These are phyloP conservation scores for Tuber calosporum DNA, from an alignment of 495 filamentous ascomycete species.

Conservation along the genomic window DNA sequence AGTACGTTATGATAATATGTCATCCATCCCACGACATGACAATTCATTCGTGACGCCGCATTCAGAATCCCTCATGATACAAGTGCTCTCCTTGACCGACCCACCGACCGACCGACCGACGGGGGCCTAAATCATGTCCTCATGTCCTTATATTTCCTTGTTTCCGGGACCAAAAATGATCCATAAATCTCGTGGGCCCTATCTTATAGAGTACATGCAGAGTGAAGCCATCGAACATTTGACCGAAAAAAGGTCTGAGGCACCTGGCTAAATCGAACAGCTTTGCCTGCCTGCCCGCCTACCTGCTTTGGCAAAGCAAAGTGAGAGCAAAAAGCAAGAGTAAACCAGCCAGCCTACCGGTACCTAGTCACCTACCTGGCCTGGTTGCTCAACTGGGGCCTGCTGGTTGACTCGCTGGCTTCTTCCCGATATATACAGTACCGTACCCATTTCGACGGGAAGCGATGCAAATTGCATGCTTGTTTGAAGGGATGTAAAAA, in stretches of 20 bases:
- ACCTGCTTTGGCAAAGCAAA: too few species aligned
- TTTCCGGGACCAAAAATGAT: not conserved
- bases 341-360: not conserved
- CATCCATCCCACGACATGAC: not conserved
- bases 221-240: conserved; percentile 6
- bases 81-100: not conserved
- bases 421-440: conserved; percentile 5
- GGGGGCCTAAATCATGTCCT: not conserved
- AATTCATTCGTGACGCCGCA: not conserved
- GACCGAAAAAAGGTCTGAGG: conserved; percentile 19
- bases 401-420: not conserved
- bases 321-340: too few species aligned
- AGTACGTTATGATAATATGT: not conserved
- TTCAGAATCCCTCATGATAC: not conserved
- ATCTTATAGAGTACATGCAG: not conserved
- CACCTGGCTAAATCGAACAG: conserved; percentile 30
- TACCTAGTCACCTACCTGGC: not conserved
- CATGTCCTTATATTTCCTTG: conserved; percentile 1
- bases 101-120: not conserved
- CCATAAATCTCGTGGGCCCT: not conserved
- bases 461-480: conserved; percentile 27
- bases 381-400: not conserved
- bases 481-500: conserved; percentile 29
- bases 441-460: conserved; percentile 1
- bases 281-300: not conserved